A percentile compares a stretch with the other conserved stretches of the same genome.
Conservation (phyloP, 177 flowering plant species). For the Viscum album region DNA sequence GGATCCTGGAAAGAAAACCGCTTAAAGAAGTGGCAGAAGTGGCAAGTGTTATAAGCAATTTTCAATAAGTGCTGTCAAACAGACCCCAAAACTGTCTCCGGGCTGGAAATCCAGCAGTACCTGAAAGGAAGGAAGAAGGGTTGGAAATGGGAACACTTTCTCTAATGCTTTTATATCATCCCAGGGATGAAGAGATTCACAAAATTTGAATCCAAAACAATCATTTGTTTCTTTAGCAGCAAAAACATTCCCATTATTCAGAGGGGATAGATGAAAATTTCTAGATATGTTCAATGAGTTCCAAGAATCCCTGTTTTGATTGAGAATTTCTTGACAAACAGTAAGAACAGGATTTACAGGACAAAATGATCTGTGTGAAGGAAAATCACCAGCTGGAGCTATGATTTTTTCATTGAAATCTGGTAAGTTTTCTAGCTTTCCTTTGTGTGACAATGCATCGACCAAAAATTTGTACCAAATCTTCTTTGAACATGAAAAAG, state of each 20-base stretch:
- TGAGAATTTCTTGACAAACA: constrained; percentile 38
- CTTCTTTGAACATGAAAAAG: constrained; percentile 27
- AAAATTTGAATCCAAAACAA: constrained; percentile 52
- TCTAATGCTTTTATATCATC: constrained; percentile 41
- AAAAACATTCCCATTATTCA: constrained; percentile 36
- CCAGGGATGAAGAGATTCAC: constrained; percentile 33
- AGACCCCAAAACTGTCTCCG: neutral
- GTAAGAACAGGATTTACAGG: constrained; percentile 69
- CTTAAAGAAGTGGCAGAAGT: no score
- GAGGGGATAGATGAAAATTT: constrained; percentile 49
- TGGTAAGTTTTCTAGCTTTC: constrained; percentile 13
- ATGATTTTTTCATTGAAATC: constrained; percentile 16
- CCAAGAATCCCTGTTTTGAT: constrained; percentile 33
- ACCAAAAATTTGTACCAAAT: constrained; percentile 46
- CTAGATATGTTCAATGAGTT: constrained; percentile 45
- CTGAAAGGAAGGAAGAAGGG: constrained; percentile 76
- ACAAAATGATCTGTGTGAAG: constrained; percentile 30
- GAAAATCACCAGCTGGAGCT: constrained; percentile 17
- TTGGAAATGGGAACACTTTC: constrained; percentile 69
- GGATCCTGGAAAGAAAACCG: no score
- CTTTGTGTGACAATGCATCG: constrained; percentile 33
- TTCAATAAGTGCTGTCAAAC: no score
- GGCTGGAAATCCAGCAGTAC: constrained; percentile 23
- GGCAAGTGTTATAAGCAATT: no score
- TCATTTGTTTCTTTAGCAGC: constrained; percentile 45